Conservation (phyloP, 148 eudicot genomes). For the Salicornia ramosissima region DNA sequence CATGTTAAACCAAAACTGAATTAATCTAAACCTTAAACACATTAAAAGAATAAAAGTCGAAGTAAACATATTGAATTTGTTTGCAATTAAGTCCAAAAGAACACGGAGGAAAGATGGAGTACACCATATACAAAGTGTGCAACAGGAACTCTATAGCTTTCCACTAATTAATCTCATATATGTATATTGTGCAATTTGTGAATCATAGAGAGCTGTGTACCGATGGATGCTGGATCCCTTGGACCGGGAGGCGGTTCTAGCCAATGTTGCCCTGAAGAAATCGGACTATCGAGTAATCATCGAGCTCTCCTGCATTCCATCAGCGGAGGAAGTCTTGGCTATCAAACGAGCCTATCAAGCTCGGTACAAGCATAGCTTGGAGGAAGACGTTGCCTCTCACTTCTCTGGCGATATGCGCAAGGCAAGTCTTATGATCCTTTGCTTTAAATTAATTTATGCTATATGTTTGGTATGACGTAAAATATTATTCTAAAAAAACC, state of each 20-base stretch:
- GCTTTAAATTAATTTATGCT: background rate
- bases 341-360: conserved; percentile 69
- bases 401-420: conserved; percentile 62
- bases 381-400: conserved; percentile 71
- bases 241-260: conserved; percentile 71
- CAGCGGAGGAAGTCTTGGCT: conserved; percentile 62
- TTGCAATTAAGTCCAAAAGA: too few relatives aligned
- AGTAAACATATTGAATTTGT: too few relatives aligned
- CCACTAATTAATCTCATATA: too few relatives aligned
- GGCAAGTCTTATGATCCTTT: conserved; percentile 22
- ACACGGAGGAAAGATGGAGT: too few relatives aligned
- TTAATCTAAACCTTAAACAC: too few relatives aligned
- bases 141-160: too few relatives aligned
- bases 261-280: conserved; percentile 56
- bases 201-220: conserved; percentile 59
- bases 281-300: conserved; percentile 51
- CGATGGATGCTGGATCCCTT: conserved; percentile 73
- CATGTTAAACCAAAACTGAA: too few relatives aligned
- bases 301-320: conserved; percentile 50
- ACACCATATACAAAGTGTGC: too few relatives aligned
- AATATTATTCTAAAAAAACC: too few relatives aligned
- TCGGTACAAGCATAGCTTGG: conserved; percentile 62
- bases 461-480: too few relatives aligned
- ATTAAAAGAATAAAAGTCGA: too few relatives aligned
- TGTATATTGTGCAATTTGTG: background rate